A percentile compares a stretch with the other conserved stretches of the same genome.
Evolutionary conservation across 768 basidiomycete species (phyloP).

Genomic region (Lactarius trivialis): DNA sequence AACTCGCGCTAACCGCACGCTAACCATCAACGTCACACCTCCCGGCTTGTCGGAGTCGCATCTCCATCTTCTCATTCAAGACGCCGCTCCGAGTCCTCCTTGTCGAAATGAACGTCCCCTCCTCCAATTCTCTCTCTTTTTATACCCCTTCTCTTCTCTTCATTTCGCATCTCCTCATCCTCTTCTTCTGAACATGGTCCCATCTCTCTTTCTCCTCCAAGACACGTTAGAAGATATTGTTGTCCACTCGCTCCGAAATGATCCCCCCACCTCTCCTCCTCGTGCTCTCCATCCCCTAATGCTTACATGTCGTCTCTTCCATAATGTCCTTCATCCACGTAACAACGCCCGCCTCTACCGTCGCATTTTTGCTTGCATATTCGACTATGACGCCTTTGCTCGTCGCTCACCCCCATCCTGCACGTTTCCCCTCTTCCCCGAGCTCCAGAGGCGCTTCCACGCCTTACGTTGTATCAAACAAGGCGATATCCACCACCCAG

Average conservation of each 20-base stretch:
- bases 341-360: slow-evolving; percentile 65
- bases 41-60: slow-evolving; percentile 21
- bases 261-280: slow-evolving; percentile 49
- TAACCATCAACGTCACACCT: slow-evolving; percentile 18
- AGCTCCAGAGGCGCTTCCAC: slow-evolving; percentile 16
- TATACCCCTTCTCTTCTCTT: slow-evolving; percentile 12
- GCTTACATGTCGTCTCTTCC: slow-evolving; percentile 40
- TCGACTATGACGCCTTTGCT: slow-evolving; percentile 48
- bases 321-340: slow-evolving; percentile 43
- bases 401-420: slow-evolving; percentile 42
- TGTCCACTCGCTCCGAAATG: slow-evolving; percentile 43
- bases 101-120: slow-evolving; percentile 18
- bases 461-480: slow-evolving; percentile 12
- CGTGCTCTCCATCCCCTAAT: slow-evolving; percentile 50
- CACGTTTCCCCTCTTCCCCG: slow-evolving; percentile 40
- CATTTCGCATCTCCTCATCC: background rate
- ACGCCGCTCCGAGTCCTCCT: slow-evolving; percentile 14
- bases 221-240: slow-evolving; percentile 77
- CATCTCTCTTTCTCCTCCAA: slow-evolving; percentile 28
- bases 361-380: slow-evolving; percentile 58
- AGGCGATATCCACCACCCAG: slow-evolving; percentile 6
- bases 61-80: slow-evolving; percentile 18
- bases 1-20: slow-evolving; percentile 5
- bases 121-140: slow-evolving; percentile 9
- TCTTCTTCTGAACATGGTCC: slow-evolving; percentile 2